These are phyloP conservation scores for Gonium pectorale DNA, from an alignment of 139 green algal genomes.

Conservation along the genomic window DNA sequence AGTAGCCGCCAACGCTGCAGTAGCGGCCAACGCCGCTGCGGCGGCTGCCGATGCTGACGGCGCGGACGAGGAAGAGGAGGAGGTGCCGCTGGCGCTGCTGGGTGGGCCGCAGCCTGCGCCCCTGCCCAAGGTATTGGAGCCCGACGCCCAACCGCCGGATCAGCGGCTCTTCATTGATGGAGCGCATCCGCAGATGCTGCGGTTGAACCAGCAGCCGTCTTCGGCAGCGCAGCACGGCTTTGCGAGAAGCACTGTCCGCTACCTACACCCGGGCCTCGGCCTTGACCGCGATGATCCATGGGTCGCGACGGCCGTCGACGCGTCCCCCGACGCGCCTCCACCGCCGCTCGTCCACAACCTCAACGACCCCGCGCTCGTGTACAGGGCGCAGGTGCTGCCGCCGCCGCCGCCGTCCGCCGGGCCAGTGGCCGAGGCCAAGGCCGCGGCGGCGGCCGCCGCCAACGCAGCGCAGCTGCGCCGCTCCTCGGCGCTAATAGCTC, in stretches of 20 bases:
- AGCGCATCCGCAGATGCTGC: conserved; percentile 35
- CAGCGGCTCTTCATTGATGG: conserved; percentile 3
- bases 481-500: conserved; percentile 17
- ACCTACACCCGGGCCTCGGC: conserved; percentile 13
- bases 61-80: background rate
- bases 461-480: conserved; percentile 1
- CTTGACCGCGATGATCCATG: background rate
- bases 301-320: conserved; percentile 16
- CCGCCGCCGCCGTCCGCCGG: background rate
- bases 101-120: background rate
- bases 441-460: background rate
- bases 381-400: conserved; percentile 8
- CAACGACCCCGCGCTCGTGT: conserved; percentile 30
- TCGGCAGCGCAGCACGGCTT: background rate
- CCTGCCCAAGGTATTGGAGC: background rate
- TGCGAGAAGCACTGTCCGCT: background rate
- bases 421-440: background rate
- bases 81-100: conserved; percentile 25
- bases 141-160: background rate
- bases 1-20: background rate
- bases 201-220: background rate
- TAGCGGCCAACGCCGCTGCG: background rate
- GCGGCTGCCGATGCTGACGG: background rate
- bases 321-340: background rate
- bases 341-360: conserved; percentile 35